Base-by-base conservation (phyloP, 371 early-diverging fungal species). In the Rhizopus sp. region DNA sequence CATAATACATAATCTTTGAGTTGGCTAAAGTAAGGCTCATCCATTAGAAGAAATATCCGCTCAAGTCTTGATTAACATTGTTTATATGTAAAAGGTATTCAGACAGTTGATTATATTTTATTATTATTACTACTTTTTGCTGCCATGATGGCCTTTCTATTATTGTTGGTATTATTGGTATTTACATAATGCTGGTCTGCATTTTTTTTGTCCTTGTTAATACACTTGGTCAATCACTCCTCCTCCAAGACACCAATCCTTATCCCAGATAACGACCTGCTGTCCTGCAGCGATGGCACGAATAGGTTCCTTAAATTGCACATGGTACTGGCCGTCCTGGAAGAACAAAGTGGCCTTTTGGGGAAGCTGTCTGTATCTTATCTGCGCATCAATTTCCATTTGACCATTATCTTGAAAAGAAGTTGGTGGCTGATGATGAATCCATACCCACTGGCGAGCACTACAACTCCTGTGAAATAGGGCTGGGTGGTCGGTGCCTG, bases 161-260 rank as follows among this genome's bases (percentile, higher is more conserved):
- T 8, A 8, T 39, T n/a, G n/a, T n/a, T 29, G 9, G 10, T 29
- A 35, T 44, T 12, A n/a, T 47, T 12, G 3, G 13, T 17, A 53
- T 33, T 31, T 7, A 47, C 23, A 48, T 17, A 29, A n/a, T n/a
- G n/a, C n/a, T n/a, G n/a, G n/a, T n/a, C n/a, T n/a, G n/a, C n/a
- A n/a, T n/a, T n/a, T n/a, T n/a, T n/a, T n/a, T n/a, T n/a, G n/a
- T n/a, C n/a, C n/a, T n/a, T 1, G 34, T 23, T 52, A 61, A 46
- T 57, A 62, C 58, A 62, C 53, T 15, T 59, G 38, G 17, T 78
- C 70, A 42, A 82, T 80, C 6, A 78, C 66, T 8, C 83, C 83
- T 41, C 79, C 72, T 4, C 83, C 83, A 17, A 82, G 68, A 53
- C 83, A 82, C 83, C 81, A 79, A 50, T 82, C 79, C 13, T 55